Conservation (phyloP, 352 stramenopile genomes). For the Phytophthora megakarya region DNA sequence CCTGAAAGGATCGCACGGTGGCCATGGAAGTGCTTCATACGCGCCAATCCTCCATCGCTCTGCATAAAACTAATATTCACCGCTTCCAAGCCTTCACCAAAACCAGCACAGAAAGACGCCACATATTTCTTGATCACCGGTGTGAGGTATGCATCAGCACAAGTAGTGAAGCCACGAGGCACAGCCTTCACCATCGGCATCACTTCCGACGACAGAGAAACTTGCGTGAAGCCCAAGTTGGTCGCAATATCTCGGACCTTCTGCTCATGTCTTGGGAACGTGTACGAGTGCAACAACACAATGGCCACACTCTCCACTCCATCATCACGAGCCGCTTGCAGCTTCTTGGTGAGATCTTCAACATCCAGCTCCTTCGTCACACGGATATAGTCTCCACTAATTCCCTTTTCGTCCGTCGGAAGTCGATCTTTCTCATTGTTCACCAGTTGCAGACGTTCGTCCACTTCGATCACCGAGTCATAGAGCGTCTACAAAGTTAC, state of each 20-base stretch:
- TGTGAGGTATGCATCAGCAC: conserved; percentile 97
- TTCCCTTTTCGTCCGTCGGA: conserved; percentile 69
- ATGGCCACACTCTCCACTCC: conserved; percentile 96
- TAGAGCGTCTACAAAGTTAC: conserved; percentile 89
- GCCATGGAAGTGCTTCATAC: conserved; percentile 93
- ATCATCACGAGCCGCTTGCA: conserved; percentile 78
- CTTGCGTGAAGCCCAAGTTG: conserved; percentile 95
- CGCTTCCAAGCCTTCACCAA: conserved; percentile 90
- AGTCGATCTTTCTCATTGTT: conserved; percentile 62
- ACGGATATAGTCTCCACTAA: conserved; percentile 91
- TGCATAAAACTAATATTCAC: conserved; percentile 99
- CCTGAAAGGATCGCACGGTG: conserved; percentile 94
- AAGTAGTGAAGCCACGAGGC: conserved; percentile 95
- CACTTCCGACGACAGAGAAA: conserved; percentile 90
- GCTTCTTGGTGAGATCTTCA: conserved; percentile 70
- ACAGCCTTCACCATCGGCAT: conserved; percentile 99
- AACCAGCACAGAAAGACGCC: conserved; percentile 95
- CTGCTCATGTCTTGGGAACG: conserved; percentile 94
- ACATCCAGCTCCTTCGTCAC: conserved; percentile 87
- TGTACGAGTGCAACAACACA: conserved; percentile 96
- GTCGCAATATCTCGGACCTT: conserved; percentile 88
- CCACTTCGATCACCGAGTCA: conserved; percentile 96
- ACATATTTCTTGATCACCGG: conserved; percentile 98
- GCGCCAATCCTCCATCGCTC: conserved; percentile 97
- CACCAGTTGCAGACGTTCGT: conserved; percentile 96